Evolutionary conservation across 352 stramenopile species (phyloP).

Genomic region (Globisporangium viniferum): DNA sequence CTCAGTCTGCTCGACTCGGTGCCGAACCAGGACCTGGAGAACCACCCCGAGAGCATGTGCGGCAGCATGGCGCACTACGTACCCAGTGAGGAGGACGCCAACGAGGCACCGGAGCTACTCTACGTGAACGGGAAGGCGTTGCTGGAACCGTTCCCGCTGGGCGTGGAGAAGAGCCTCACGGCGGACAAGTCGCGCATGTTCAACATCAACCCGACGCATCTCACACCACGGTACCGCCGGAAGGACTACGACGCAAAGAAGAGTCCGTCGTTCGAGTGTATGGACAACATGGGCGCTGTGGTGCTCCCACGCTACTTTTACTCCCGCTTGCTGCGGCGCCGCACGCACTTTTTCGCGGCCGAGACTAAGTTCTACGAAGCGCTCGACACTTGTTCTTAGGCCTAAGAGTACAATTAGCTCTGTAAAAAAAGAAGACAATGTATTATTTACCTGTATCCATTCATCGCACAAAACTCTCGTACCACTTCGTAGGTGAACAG

Average conservation of each 20-base stretch:
- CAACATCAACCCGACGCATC: neutral
- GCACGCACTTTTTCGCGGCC: slow-evolving; percentile 43
- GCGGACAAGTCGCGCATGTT: neutral
- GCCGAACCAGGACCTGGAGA: neutral
- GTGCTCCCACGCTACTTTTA: slow-evolving; percentile 37
- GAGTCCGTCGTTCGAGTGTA: slow-evolving; percentile 40
- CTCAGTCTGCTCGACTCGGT: neutral
- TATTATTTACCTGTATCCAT: neutral
- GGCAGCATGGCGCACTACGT: neutral
- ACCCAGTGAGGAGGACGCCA: neutral
- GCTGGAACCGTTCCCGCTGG: neutral
- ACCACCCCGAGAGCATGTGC: neutral
- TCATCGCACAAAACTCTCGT: neutral
- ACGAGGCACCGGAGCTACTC: neutral
- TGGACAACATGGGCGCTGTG: slow-evolving; percentile 37
- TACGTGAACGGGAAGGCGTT: neutral
- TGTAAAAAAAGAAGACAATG: neutral
- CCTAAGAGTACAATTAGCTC: neutral
- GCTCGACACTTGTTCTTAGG: slow-evolving; percentile 18
- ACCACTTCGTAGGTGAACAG: neutral
- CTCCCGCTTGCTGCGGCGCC: slow-evolving; percentile 31
- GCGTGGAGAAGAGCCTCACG: neutral
- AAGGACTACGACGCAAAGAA: slow-evolving; percentile 40
- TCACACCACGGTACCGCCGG: slow-evolving; percentile 23
- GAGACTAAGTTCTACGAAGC: slow-evolving; percentile 39